Base-by-base conservation (phyloP, 495 filamentous ascomycete genomes). In the Xylona heveae region DNA sequence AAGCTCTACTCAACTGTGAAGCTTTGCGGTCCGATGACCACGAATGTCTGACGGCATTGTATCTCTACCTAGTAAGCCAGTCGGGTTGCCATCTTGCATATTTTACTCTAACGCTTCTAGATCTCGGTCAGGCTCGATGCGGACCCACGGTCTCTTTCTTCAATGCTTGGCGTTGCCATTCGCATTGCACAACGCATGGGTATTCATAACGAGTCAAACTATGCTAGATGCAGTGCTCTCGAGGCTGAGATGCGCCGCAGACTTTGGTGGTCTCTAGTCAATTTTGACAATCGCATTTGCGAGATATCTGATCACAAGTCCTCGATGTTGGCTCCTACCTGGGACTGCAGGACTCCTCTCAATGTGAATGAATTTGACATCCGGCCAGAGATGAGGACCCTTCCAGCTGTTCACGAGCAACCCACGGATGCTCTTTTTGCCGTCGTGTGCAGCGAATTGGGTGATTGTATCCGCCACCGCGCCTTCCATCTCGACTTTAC, bases 31-130 rank as follows among this genome's bases (percentile, higher is more conserved):
- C 54, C 1, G 38, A 31, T n/a, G 57, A 71, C 47, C 57, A 54
- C 7, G 61, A 69, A 10, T 63, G 55, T 42, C 48, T 75, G 42
- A 68, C 64, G 0, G 68, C 69, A 16, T 57, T 71, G n/a, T 65
- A 48, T 42, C 53, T 75, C 4, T 70, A 68, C 38, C 44, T 71
- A 25, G 68, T 73, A 46, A 43, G 59, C 45, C 35, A 35, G n/a
- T 29, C 24, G 5, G 13, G 6, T 36, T 28, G 8, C 28, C 9
- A 12, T 35, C 13, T 41, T 36, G 38, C n/a, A n/a, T n/a, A n/a
- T n/a, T 26, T 17, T 12, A 40, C 24, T 25, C 42, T 44, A 35
- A 52, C 19, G 16, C 14, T 34, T 38, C n/a, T 43, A 72, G 67
- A 24, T 71, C 22, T 68, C 68, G 0, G 35, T 64, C 19, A 42